Evolutionary conservation across 768 basidiomycete genomes (phyloP).

Genomic region (Leccinellum rugosiceps): DNA sequence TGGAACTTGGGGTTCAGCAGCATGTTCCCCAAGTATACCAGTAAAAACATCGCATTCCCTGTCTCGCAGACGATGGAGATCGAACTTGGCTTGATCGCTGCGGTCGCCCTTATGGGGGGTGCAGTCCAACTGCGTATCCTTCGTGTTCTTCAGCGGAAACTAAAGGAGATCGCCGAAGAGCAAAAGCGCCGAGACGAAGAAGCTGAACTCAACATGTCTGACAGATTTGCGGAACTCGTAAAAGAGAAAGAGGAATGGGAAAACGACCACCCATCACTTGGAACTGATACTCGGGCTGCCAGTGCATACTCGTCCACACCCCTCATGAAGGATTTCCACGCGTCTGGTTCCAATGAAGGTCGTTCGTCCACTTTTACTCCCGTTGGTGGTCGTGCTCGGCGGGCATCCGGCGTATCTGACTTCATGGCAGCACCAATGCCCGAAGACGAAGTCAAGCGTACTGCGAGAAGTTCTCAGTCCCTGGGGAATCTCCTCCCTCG

Average conservation of each 20-base stretch:
- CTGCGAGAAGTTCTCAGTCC: slow-evolving; percentile 46
- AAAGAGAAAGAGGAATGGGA: slow-evolving; percentile 86
- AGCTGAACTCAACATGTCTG: slow-evolving; percentile 71
- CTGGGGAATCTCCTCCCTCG: slow-evolving; percentile 57
- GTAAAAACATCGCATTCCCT: slow-evolving; percentile 70
- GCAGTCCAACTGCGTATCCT: slow-evolving; percentile 90
- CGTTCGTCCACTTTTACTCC: slow-evolving; percentile 47
- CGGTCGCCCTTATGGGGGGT: slow-evolving; percentile 79
- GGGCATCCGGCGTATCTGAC: slow-evolving; percentile 68
- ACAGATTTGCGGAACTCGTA: slow-evolving; percentile 58
- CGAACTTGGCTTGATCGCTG: slow-evolving; percentile 84
- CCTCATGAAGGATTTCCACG: slow-evolving; percentile 62
- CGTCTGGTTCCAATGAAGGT: slow-evolving; percentile 45
- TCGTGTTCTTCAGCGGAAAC: slow-evolving; percentile 71
- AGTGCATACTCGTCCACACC: slow-evolving; percentile 63
- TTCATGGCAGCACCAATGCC: slow-evolving; percentile 61
- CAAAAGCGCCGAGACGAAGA: slow-evolving; percentile 69
- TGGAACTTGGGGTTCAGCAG: slow-evolving; percentile 88
- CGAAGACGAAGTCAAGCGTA: slow-evolving; percentile 58
- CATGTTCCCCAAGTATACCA: slow-evolving; percentile 75
- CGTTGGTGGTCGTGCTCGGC: slow-evolving; percentile 52
- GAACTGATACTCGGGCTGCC: slow-evolving; percentile 58
- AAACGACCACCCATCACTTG: slow-evolving; percentile 67
- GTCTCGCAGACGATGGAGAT: slow-evolving; percentile 90
- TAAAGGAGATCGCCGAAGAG: slow-evolving; percentile 77